These are phyloP conservation scores for Neonectria hederae DNA, from an alignment of 2,329 filamentous ascomycete genomes.

Conservation along the genomic window DNA sequence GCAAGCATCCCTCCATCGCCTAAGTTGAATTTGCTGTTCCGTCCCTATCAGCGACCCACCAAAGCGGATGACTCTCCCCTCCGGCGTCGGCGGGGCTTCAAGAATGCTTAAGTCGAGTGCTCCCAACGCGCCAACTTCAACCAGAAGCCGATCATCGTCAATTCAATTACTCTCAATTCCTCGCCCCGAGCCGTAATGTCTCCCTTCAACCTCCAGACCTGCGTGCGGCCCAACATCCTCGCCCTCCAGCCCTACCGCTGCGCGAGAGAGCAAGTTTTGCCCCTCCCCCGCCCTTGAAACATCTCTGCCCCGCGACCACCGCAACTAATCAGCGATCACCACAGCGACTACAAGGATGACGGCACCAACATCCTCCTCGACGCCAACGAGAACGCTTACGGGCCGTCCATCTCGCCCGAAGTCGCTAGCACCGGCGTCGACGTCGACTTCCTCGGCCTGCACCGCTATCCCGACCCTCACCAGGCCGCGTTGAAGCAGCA, in stretches of 20 bases:
- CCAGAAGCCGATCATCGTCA: background rate
- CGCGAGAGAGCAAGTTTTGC: slow-evolving; percentile 74
- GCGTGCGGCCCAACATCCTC: slow-evolving; percentile 80
- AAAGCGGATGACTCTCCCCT: slow-evolving; percentile 38
- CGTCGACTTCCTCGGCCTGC: slow-evolving; percentile 80
- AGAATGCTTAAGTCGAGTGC: slow-evolving; percentile 20
- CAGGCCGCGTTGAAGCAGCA: slow-evolving; percentile 86
- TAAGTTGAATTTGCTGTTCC: background rate
- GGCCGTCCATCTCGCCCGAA: slow-evolving; percentile 73
- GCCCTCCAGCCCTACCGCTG: slow-evolving; percentile 82
- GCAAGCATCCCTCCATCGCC: background rate
- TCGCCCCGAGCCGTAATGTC: slow-evolving; percentile 54
- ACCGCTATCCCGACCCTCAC: slow-evolving; percentile 97
- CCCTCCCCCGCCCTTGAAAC: slow-evolving; percentile 23
- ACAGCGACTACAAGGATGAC: slow-evolving; percentile 97
- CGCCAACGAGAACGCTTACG: slow-evolving; percentile 97
- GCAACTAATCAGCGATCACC: slow-evolving; percentile 37
- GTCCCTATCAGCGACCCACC: slow-evolving; percentile 28
- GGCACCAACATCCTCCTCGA: slow-evolving; percentile 95
- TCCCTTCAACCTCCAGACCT: slow-evolving; percentile 77
- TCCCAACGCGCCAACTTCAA: slow-evolving; percentile 16
- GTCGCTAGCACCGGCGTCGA: slow-evolving; percentile 51
- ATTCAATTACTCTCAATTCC: background rate
- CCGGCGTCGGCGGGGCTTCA: slow-evolving; percentile 36
- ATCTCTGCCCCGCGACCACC: slow-evolving; percentile 17